Conservation (phyloP, 108 stramenopile genomes). For the Discostella pseudostelligera region DNA sequence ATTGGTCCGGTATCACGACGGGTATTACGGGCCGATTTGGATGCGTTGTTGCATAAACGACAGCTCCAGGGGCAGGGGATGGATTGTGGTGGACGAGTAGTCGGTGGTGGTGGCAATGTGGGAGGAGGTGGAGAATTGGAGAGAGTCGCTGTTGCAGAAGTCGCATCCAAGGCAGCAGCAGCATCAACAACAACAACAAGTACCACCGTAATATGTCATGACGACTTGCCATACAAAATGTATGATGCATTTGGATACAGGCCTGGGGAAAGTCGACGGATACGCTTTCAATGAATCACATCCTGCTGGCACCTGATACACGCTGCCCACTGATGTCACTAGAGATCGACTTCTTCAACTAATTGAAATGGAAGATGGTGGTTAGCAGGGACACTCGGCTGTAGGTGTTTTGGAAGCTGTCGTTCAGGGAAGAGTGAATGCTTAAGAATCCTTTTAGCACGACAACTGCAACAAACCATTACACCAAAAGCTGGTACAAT, state of each 20-base stretch:
- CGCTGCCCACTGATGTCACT: no score
- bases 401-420: no score
- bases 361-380: no score
- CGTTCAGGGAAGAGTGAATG: no score
- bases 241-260: constrained; percentile 73
- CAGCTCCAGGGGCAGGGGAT: background rate
- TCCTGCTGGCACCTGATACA: no score
- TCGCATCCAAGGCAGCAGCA: background rate
- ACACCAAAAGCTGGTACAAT: no score
- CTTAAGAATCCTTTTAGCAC: no score
- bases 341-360: no score
- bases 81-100: constrained; percentile 13
- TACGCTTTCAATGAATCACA: constrained; percentile 38
- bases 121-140: constrained; percentile 1
- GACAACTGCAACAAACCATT: no score
- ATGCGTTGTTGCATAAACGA: constrained; percentile 58
- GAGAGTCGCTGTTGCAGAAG: background rate
- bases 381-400: no score
- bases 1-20: constrained; percentile 74
- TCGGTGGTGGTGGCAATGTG: background rate
- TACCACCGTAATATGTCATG: constrained; percentile 13
- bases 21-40: constrained; percentile 67
- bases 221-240: constrained; percentile 73
- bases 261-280: constrained; percentile 45
- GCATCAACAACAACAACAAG: background rate